These are phyloP conservation scores for Arxiozyma slooffiae DNA, from an alignment of 1,139 yeast genomes.

Conservation along the genomic window DNA sequence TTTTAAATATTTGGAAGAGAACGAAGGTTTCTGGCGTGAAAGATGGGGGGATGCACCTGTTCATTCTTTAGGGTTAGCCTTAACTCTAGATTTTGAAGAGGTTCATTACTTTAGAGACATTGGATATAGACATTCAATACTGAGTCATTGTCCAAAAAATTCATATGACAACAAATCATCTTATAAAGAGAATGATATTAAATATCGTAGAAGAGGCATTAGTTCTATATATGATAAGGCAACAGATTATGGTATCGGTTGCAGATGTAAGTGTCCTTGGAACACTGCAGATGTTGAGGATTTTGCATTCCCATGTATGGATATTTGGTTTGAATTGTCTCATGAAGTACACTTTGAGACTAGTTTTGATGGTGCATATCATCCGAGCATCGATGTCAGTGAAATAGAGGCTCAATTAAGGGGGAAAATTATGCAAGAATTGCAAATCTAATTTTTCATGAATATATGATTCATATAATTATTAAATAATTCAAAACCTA, in stretches of 20 bases:
- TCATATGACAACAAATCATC: constrained; percentile 22
- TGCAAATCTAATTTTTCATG: not conserved
- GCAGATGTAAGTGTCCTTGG: constrained; percentile 72
- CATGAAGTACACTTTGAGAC: constrained; percentile 9
- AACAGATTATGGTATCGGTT: constrained; percentile 56
- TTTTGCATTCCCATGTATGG: constrained; percentile 11
- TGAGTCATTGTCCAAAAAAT: constrained; percentile 78
- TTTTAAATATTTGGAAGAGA: constrained; percentile 53
- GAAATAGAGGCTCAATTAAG: constrained; percentile 13
- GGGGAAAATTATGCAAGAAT: not conserved
- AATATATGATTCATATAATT: not conserved
- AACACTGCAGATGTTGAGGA: constrained; percentile 21
- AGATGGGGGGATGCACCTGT: constrained; percentile 97
- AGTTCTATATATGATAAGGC: constrained; percentile 21
- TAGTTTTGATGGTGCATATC: constrained; percentile 10
- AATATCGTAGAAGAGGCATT: constrained; percentile 13
- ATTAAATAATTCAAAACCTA: too few relatives aligned
- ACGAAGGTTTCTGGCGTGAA: constrained; percentile 78
- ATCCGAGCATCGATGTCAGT: constrained; percentile 7
- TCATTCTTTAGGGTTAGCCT: constrained; percentile 73
- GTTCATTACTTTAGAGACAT: constrained; percentile 88
- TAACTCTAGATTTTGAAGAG: constrained; percentile 55
- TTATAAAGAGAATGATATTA: constrained; percentile 32
- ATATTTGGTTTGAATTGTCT: constrained; percentile 12
- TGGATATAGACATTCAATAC: constrained; percentile 71